These are phyloP conservation scores for Ophiocordyceps camponoti-leonardi DNA, from an alignment of 2,329 filamentous ascomycete genomes.

Conservation along the genomic window DNA sequence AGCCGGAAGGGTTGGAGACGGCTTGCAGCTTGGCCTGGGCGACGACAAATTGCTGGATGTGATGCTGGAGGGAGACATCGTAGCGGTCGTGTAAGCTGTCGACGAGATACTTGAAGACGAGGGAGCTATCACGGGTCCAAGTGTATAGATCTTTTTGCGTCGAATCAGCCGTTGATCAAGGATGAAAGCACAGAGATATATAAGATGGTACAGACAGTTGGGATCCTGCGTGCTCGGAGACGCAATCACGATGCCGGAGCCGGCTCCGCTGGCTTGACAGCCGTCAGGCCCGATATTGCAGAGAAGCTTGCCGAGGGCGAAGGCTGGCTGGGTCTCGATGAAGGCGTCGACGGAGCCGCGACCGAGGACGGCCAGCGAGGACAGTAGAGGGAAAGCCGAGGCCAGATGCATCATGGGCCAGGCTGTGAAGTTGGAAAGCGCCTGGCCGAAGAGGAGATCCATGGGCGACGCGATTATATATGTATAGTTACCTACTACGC, in stretches of 20 bases:
- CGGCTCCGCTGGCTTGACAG: conserved; percentile 27
- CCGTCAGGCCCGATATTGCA: conserved; percentile 43
- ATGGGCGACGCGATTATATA: conserved; percentile 4
- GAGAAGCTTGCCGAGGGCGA: conserved; percentile 32
- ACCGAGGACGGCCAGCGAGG: conserved; percentile 31
- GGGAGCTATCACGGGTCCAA: conserved; percentile 59
- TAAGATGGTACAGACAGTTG: conserved; percentile 29
- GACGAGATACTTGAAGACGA: conserved; percentile 51
- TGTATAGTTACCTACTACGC: neutral
- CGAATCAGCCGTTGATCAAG: neutral
- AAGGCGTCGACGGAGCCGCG: conserved; percentile 34
- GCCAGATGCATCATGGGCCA: conserved; percentile 32
- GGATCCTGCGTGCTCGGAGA: conserved; percentile 35
- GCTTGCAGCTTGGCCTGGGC: conserved; percentile 50
- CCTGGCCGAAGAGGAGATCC: conserved; percentile 8
- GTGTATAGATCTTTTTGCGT: conserved; percentile 52
- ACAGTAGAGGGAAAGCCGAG: conserved; percentile 30
- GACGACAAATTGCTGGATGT: conserved; percentile 51
- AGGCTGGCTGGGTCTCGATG: conserved; percentile 30
- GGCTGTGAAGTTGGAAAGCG: conserved; percentile 10
- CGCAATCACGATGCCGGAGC: conserved; percentile 36
- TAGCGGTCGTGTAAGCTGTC: conserved; percentile 47
- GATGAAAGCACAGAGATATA: neutral
- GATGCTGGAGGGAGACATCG: conserved; percentile 35
- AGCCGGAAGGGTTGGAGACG: conserved; percentile 52